These are phyloP conservation scores for Taphrina deformans DNA, from an alignment of 1,139 yeast species.

Conservation along the genomic window DNA sequence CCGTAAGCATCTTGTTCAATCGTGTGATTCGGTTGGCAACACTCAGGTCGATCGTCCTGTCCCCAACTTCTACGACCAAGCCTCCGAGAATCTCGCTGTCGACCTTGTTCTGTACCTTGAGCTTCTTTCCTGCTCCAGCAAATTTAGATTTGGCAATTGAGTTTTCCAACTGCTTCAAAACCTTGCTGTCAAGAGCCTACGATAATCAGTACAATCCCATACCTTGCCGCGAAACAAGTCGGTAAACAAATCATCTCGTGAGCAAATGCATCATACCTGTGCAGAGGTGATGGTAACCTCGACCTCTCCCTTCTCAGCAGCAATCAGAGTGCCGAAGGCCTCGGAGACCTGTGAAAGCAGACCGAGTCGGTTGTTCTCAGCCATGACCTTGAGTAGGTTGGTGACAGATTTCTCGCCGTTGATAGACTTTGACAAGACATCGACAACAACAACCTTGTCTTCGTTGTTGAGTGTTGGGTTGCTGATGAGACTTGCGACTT, in stretches of 20 bases:
- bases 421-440: constrained; percentile 56
- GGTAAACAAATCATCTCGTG: no score
- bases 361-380: constrained; percentile 91
- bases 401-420: constrained; percentile 64
- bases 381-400: constrained; percentile 80
- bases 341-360: constrained; percentile 64
- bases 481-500: constrained; percentile 60
- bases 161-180: constrained; percentile 73
- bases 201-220: background rate
- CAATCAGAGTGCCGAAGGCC: constrained; percentile 75
- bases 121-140: constrained; percentile 83
- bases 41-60: constrained; percentile 92
- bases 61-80: constrained; percentile 92
- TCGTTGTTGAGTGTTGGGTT: constrained; percentile 82
- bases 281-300: constrained; percentile 90
- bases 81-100: constrained; percentile 95
- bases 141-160: constrained; percentile 75
- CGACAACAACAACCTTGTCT: constrained; percentile 73
- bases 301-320: constrained; percentile 87
- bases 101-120: constrained; percentile 77
- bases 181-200: constrained; percentile 65
- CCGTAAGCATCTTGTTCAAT: constrained; percentile 84
- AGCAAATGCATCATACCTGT: no score
- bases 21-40: constrained; percentile 79
- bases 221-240: no score